Percentiles rank a stretch among this genome's conserved stretches.
Evolutionary conservation across 257 asterid genomes (phyloP).

Genomic region (Salvia miltiorrhiza): DNA sequence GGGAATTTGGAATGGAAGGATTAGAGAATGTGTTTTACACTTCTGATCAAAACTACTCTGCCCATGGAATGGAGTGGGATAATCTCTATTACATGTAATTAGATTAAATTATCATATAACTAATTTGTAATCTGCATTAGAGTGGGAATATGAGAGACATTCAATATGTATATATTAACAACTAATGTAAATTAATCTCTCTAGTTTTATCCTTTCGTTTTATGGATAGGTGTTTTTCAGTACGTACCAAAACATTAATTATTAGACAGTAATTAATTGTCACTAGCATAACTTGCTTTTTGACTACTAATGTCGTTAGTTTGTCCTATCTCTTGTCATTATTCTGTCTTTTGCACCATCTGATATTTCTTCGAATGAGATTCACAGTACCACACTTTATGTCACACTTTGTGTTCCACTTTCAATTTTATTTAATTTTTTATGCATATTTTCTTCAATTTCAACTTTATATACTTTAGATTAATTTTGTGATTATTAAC

Average conservation of each 20-base stretch:
- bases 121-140: not conserved
- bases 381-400: too few relatives aligned
- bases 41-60: slow-evolving; percentile 23
- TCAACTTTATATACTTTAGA: too few relatives aligned
- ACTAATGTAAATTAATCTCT: not conserved
- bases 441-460: too few relatives aligned
- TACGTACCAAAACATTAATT: not conserved
- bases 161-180: not conserved
- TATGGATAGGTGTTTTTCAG: not conserved
- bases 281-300: not conserved
- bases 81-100: slow-evolving; percentile 21
- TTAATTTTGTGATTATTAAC: too few relatives aligned
- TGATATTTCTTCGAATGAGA: not conserved
- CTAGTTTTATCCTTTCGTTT: not conserved
- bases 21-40: slow-evolving; percentile 37
- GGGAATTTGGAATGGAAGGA: slow-evolving; percentile 52
- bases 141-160: not conserved
- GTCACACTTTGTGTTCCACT: too few relatives aligned
- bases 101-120: not conserved
- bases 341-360: not conserved
- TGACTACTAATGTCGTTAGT: not conserved
- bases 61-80: slow-evolving; percentile 33
- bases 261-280: not conserved
- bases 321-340: not conserved
- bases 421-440: too few relatives aligned